Evolutionary conservation across 768 basidiomycete species (phyloP), one percentile per base, ranked within the genome.

Genomic region (Termitomyces sp.): DNA sequence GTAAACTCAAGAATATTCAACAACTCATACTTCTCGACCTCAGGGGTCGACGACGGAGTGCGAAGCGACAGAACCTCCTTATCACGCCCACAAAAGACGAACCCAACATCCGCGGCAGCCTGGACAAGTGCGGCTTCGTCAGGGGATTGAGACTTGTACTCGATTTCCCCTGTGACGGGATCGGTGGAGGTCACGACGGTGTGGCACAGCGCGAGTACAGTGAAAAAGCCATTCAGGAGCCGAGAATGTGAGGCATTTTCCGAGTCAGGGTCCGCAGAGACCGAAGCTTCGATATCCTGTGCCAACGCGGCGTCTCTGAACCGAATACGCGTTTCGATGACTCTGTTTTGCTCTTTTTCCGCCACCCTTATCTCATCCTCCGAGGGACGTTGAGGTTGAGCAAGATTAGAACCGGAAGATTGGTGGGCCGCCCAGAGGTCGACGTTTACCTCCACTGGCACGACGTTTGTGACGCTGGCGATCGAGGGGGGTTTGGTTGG

Each of bases 91-190:
- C 86, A 83, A 77, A 98, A 98, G 56, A 93, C 81, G 71, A 90
- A 98, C 0, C 96, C 96, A 27, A 90, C 85, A 68, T 98, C 95
- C 21, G 96, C 95, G 3, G 96, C 95, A 32, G 95, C 93, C 66
- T 95, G 94, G 3, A 98, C 96, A 38, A 98, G 81, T 5, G 96
- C 96, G n/a, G 94, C 90, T 75, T 98, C 96, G 66, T 98, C 96
- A 9, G 96, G 96, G 0, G 87, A 90, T 70, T 98, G 96, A 1
- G 96, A 93, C 74, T 95, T 97, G 80, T 97, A 98, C 64, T 88
- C 81, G 45, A 96, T 84, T 19, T 77, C 79, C 38, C 89, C 87
- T 1, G 88, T 90, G 38, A 75, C 74, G 0, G 82, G 78, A 66
- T 94, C 82, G 37, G 85, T 79, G 17, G 80, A 78, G 0, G 91